Conservation (phyloP, 768 basidiomycete genomes). For the Cyclocybe aegerita region DNA sequence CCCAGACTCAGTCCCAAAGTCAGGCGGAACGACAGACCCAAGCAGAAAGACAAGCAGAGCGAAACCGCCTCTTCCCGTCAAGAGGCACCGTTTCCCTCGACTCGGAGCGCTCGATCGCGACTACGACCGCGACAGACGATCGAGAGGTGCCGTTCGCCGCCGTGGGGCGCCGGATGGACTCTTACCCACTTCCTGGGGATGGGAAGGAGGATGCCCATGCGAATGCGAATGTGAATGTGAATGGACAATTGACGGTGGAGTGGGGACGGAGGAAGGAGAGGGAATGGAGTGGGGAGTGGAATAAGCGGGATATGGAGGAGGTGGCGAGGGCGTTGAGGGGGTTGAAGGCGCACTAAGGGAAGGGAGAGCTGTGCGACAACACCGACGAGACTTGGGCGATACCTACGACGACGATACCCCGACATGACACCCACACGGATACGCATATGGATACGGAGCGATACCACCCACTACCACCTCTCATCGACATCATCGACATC, state of each 20-base stretch:
- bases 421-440: no score
- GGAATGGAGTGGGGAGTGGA: conserved; percentile 42
- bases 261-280: conserved; percentile 30
- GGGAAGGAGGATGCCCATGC: background rate
- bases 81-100: conserved; percentile 1
- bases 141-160: background rate
- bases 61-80: background rate
- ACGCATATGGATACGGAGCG: background rate
- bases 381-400: no score
- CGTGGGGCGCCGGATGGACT: background rate
- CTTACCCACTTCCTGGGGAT: background rate
- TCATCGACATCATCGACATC: background rate
- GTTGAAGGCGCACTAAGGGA: conserved; percentile 14
- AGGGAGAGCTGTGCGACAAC: no score
- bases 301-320: conserved; percentile 33
- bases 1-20: background rate
- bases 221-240: no score
- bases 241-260: conserved; percentile 6
- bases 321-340: conserved; percentile 29
- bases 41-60: no score
- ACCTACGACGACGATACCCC: no score
- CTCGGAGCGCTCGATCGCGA: background rate
- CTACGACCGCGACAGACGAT: background rate
- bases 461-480: background rate
- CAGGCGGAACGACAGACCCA: no score